These are phyloP conservation scores for Trichoderma sp. DNA, from an alignment of 2,329 filamentous ascomycete genomes.

Conservation along the genomic window DNA sequence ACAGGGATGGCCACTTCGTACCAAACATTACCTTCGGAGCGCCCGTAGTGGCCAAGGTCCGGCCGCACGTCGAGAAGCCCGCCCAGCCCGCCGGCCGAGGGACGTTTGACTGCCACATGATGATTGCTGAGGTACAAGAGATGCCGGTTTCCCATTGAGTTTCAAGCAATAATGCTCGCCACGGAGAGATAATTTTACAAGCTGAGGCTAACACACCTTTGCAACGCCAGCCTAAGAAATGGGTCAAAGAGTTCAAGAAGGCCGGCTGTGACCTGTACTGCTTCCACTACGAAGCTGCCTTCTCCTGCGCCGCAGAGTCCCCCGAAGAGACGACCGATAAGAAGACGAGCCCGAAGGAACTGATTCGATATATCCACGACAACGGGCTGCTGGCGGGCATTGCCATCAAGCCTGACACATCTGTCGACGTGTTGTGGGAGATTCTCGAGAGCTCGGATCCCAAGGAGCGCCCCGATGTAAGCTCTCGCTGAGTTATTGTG, in stretches of 20 bases:
- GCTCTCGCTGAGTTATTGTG: slow-evolving; percentile 38
- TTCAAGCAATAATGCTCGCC: neutral
- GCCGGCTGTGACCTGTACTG: slow-evolving; percentile 98
- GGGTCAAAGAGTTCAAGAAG: slow-evolving; percentile 92
- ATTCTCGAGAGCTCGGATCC: slow-evolving; percentile 73
- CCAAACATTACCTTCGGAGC: slow-evolving; percentile 98
- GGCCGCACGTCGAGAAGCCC: slow-evolving; percentile 79
- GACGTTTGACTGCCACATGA: slow-evolving; percentile 99
- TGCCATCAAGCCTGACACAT: slow-evolving; percentile 90
- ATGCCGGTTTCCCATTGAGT: neutral
- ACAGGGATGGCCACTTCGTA: slow-evolving; percentile 96
- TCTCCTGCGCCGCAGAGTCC: slow-evolving; percentile 81
- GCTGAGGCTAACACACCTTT: neutral
- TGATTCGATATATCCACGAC: slow-evolving; percentile 89
- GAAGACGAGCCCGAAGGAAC: slow-evolving; percentile 78
- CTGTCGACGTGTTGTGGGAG: slow-evolving; percentile 89
- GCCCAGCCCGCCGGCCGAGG: slow-evolving; percentile 71
- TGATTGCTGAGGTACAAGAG: slow-evolving; percentile 84
- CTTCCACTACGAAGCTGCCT: slow-evolving; percentile 98
- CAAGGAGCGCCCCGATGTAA: slow-evolving; percentile 84
- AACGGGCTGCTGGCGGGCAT: slow-evolving; percentile 88
- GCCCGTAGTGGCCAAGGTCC: slow-evolving; percentile 92
- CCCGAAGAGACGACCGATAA: slow-evolving; percentile 69
- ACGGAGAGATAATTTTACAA: neutral
- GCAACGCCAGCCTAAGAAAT: slow-evolving; percentile 81